Evolutionary conservation across 1,284 basidiomycete species (phyloP).

Genomic region (Microbotryum intermedium): DNA sequence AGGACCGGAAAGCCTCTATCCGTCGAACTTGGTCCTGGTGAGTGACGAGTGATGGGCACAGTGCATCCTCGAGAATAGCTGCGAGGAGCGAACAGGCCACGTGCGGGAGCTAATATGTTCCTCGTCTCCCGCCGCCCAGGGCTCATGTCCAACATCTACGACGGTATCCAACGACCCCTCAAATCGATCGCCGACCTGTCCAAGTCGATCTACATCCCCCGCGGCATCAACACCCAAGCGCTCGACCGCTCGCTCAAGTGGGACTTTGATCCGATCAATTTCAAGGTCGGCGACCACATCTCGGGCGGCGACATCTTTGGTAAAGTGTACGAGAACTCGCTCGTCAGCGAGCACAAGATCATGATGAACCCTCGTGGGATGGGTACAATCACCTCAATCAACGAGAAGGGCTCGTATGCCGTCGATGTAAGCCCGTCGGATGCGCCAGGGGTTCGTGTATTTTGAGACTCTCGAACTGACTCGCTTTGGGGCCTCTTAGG

Average conservation of each 20-base stretch:
- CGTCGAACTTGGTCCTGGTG: conserved; percentile 94
- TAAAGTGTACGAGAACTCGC: conserved; percentile 90
- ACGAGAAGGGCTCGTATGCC: conserved; percentile 87
- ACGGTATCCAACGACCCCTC: conserved; percentile 81
- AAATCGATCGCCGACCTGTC: conserved; percentile 93
- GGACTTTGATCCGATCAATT: conserved; percentile 87
- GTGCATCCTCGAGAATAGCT: neutral
- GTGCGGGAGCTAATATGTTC: neutral
- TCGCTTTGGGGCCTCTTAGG: conserved; percentile 46
- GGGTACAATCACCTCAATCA: conserved; percentile 88
- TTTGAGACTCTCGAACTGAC: neutral
- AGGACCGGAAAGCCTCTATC: conserved; percentile 94
- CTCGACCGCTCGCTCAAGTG: conserved; percentile 81
- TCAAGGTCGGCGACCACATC: conserved; percentile 90
- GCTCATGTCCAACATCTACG: conserved; percentile 94
- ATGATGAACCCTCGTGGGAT: conserved; percentile 89
- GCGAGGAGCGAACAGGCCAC: neutral
- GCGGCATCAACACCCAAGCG: conserved; percentile 95
- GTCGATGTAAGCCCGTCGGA: conserved; percentile 55
- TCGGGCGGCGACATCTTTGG: conserved; percentile 96
- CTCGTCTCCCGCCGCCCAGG: conserved; percentile 45
- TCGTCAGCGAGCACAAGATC: conserved; percentile 93
- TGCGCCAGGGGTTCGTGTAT: neutral
- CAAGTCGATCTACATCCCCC: conserved; percentile 96
- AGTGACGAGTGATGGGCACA: conserved; percentile 14